Base-by-base conservation (phyloP, 805 yeast species). In the Dipodascus geniculatus region DNA sequence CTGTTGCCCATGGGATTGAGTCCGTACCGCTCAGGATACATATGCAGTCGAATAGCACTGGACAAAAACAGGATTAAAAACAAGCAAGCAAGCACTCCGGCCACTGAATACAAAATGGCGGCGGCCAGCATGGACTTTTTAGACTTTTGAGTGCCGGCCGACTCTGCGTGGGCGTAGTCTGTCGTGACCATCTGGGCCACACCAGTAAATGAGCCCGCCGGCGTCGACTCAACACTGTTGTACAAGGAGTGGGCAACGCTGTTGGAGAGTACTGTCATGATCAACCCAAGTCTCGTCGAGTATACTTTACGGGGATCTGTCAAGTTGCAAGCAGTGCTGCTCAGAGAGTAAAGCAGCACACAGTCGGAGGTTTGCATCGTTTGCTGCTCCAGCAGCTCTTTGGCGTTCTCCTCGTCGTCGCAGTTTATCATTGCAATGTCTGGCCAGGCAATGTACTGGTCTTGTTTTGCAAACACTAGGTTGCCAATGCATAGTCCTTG, bases 11-110 rank as follows among this genome's bases (percentile, higher is more conserved):
- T 51, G 1, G 48, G 48, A 22, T 50, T 53, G 24, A 62, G 48
- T 3, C 67, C 67, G 51, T 67, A 67, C 23, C 70, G 55, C 48
- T 67, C 70, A 1, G 71, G 71, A 50, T 68, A 68, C 22, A 66
- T 58, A 42, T 65, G 69, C 9, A 65, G 61, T 3, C 71, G 61
- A 28, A 65, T 52, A 3, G 67, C 66, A n/a, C 70, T 71, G 2
- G 65, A 57, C 4, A 64, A 54, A 22, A 67, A 61, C 28, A 68
- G 54, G 22, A 64, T 53, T 31, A 65, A 53, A 48, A 66, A 65
- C 23, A 63, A 58, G 1, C 60, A 54, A 2, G 67, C 65, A 2
- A 65, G 55, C 6, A 66, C 42, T 11, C 68, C 69, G 6, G 68
- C 60, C 23, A 64, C 50, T 49, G 58, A 50, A 53, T 66, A 66